Evolutionary conservation across 257 asterid genomes (phyloP).

Genomic region (Petunia axillaris): DNA sequence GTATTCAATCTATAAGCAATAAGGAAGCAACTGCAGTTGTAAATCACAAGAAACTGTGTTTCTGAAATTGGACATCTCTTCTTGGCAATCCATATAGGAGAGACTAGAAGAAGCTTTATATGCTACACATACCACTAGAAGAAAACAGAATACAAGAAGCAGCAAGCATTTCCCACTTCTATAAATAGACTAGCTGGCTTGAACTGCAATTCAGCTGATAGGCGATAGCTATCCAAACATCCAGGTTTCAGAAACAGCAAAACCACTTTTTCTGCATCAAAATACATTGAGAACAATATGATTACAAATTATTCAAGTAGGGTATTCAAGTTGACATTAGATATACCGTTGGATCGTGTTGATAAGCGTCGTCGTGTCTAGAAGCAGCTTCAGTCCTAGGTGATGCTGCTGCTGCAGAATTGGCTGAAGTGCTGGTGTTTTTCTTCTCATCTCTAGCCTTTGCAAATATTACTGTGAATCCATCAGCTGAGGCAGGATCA

Average conservation of each 20-base stretch:
- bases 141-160: not conserved
- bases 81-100: not conserved
- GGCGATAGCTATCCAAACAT: not conserved
- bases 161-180: not conserved
- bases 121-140: not conserved
- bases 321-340: not conserved
- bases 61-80: not conserved
- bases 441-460: conserved; percentile 55
- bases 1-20: too few species aligned
- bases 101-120: not conserved
- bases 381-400: not conserved
- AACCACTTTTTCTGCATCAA: conserved; percentile 39
- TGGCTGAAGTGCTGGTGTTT: conserved; percentile 30
- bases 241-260: conserved; percentile 39
- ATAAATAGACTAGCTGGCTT: not conserved
- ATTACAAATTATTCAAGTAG: not conserved
- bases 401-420: conserved; percentile 12
- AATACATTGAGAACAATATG: not conserved
- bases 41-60: not conserved
- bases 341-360: conserved; percentile 28
- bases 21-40: too few species aligned
- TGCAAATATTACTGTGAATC: conserved; percentile 48
- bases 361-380: not conserved
- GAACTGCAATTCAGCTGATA: not conserved
- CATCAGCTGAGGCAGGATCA: conserved; percentile 51